Base-by-base conservation (phyloP, 2,329 filamentous ascomycete species). In the Fusarium coffeatum region DNA sequence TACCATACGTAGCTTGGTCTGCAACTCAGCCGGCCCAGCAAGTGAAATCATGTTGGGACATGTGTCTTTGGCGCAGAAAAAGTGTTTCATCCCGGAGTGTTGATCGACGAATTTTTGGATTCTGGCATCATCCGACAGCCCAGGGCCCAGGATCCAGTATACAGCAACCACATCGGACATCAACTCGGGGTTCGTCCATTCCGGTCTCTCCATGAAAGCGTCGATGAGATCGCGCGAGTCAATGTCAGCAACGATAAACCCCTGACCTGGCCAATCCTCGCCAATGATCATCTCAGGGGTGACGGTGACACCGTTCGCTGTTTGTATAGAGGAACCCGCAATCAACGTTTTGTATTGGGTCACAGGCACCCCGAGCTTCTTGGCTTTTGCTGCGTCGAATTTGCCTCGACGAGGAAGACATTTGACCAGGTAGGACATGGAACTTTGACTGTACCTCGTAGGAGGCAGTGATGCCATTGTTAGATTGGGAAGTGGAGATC, bases 261-360 rank as follows among this genome's bases (percentile, higher is more conserved):
- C 94, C 58, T 85, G 87, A 13, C 94, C 94, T 8, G 87, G 84
- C 58, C 89, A 85, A 5, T 85, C 80, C 13, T 89, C 83, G 3
- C 87, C 93, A 54, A 99, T 76, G 2, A 98, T 94, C 90, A 97
- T 96, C 0, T 96, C 92, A 2, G 95, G 91, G 0, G 91, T 96
- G 30, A 99, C 88, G 0, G 86, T 86, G 9, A 83, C 84, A 7
- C 93, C 94, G 72, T 91, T 86, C 16, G 84, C 81, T 25, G 88
- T 89, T 55, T 83, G 80, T 3, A 96, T 89, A 49, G 79, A 89
- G 66, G 90, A 70, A 4, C 94, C 93, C 3, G 75, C 77, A 0
- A 90, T 84, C 45, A 99, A 83, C 15, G 78, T 74, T 37, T 83
- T 83, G 78, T 86, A 97, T 50, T 90, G 82, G 0, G 71, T 77